These are phyloP conservation scores for Globisporangium okanoganense DNA, from an alignment of 352 stramenopile genomes.

Conservation along the genomic window DNA sequence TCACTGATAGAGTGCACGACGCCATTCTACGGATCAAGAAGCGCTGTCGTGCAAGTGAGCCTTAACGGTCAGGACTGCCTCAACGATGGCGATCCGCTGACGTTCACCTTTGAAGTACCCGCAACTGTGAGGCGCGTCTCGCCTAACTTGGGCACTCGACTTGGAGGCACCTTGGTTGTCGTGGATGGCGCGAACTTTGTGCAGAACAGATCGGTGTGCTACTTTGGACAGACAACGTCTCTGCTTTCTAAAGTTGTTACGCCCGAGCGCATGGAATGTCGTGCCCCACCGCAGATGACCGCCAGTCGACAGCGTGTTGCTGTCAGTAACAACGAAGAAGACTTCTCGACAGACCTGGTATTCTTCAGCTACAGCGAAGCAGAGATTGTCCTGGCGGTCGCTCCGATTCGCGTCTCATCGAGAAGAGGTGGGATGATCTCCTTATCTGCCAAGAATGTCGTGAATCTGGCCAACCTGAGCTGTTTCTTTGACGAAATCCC, in stretches of 20 bases:
- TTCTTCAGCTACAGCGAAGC: constrained; percentile 38
- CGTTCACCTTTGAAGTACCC: constrained; percentile 40
- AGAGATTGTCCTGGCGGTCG: constrained; percentile 39
- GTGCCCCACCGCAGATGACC: constrained; percentile 26
- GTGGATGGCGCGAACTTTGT: constrained; percentile 42
- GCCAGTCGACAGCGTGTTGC: constrained; percentile 24
- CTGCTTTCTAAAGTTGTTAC: constrained; percentile 22
- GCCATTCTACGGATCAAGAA: constrained; percentile 24
- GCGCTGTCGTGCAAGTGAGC: constrained; percentile 35
- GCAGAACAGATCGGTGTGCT: constrained; percentile 32
- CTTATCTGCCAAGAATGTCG: constrained; percentile 34
- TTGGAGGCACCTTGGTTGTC: constrained; percentile 50
- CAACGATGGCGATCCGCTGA: constrained; percentile 25
- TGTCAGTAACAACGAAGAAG: constrained; percentile 64
- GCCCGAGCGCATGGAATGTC: constrained; percentile 38
- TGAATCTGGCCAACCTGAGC: constrained; percentile 32
- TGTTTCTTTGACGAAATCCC: constrained; percentile 51
- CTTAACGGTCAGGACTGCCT: constrained; percentile 58
- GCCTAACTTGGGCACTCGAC: constrained; percentile 31
- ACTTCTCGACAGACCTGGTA: constrained; percentile 37
- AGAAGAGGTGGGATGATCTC: constrained; percentile 29
- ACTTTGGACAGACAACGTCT: constrained; percentile 24
- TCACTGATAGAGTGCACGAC: constrained; percentile 53
- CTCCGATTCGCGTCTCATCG: constrained; percentile 28
- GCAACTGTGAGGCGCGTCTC: constrained; percentile 25